phyloP scores from a whole-genome alignment of 495 filamentous ascomycete species.

The Geoglossum glabrum region DNA sequence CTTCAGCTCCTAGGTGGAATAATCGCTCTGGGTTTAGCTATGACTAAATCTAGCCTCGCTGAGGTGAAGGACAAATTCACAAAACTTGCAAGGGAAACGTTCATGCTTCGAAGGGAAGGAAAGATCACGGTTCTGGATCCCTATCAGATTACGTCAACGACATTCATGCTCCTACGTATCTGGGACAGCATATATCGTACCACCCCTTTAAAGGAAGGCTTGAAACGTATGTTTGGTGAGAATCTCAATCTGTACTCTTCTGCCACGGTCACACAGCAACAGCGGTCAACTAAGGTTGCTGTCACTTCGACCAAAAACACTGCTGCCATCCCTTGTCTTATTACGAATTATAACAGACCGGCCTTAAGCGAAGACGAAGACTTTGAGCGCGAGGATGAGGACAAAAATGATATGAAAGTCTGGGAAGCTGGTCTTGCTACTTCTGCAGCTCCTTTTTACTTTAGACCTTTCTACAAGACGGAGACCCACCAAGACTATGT shows the following conservation, averaged over 20 bases:
- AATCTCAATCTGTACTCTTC: neutral
- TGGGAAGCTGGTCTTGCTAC: constrained; percentile 6
- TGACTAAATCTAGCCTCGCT: neutral
- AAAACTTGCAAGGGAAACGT: neutral
- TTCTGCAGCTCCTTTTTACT: constrained; percentile 7
- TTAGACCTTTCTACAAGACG: constrained; percentile 4
- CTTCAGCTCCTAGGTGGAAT: neutral
- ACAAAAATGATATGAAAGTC: constrained; percentile 1
- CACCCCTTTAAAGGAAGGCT: neutral
- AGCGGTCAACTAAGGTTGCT: neutral
- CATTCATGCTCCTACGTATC: neutral
- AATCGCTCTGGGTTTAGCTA: neutral
- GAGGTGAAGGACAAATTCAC: neutral
- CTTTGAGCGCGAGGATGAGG: constrained; percentile 3
- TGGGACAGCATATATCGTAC: neutral
- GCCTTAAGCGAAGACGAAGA: neutral
- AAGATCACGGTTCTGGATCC: neutral
- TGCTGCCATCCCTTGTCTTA: neutral
- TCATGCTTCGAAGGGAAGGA: neutral
- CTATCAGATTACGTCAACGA: neutral
- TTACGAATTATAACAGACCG: neutral
- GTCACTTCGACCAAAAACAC: neutral
- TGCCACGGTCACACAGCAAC: neutral
- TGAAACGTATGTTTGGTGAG: neutral
- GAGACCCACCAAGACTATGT: neutral